These are phyloP conservation scores for Trametes cinnabarina DNA, from an alignment of 768 basidiomycete genomes.

Conservation along the genomic window DNA sequence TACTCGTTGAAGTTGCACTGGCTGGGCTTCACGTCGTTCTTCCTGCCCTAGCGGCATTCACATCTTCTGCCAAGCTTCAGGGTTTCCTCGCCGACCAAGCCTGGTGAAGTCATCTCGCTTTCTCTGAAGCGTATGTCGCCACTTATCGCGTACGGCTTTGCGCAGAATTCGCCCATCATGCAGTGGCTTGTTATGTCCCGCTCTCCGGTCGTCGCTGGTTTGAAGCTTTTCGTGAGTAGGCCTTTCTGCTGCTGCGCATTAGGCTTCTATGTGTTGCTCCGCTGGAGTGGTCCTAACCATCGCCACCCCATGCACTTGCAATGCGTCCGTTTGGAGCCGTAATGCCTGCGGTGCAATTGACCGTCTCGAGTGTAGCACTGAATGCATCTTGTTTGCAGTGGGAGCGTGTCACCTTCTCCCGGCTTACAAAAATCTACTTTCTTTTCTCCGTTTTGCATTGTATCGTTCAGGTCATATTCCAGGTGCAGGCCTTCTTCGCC, in stretches of 20 bases:
- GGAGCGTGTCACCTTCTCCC: constrained; percentile 68
- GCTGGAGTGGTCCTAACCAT: not conserved
- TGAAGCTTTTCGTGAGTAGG: constrained; percentile 22
- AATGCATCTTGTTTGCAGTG: constrained; percentile 42
- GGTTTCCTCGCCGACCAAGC: constrained; percentile 7
- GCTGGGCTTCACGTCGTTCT: constrained; percentile 26
- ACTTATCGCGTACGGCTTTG: not conserved
- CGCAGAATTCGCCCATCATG: constrained; percentile 4
- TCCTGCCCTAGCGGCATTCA: constrained; percentile 46
- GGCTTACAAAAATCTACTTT: constrained; percentile 64
- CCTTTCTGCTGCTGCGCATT: not conserved
- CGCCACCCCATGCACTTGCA: not conserved
- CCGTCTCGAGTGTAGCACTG: not conserved
- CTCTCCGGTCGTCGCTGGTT: constrained; percentile 10
- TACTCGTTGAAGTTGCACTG: constrained; percentile 24
- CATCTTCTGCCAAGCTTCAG: constrained; percentile 24
- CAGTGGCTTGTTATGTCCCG: constrained; percentile 5
- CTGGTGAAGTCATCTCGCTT: constrained; percentile 1
- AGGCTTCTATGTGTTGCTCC: not conserved
- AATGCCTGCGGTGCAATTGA: not conserved
- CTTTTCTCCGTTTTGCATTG: constrained; percentile 66
- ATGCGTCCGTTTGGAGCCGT: not conserved
- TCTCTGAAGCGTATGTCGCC: not conserved
- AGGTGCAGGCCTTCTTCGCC: constrained; percentile 62
- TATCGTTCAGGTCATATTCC: constrained; percentile 63